Evolutionary conservation across 495 filamentous ascomycete genomes (phyloP).

Genomic region (Penicillium argentinense): DNA sequence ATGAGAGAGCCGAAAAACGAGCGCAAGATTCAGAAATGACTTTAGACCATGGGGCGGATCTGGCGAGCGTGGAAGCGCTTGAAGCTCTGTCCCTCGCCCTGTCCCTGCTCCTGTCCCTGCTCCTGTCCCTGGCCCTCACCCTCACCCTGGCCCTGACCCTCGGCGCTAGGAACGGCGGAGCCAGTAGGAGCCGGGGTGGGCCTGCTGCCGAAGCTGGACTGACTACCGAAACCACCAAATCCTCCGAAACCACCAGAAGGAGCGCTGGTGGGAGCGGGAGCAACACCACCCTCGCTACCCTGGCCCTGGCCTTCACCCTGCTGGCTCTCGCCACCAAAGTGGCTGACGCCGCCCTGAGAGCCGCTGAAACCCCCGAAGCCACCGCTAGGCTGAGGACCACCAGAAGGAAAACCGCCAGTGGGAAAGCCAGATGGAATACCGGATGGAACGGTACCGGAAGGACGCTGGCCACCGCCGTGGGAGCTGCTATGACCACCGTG

Average conservation of each 20-base stretch:
- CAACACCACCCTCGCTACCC: neutral
- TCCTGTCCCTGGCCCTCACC: neutral
- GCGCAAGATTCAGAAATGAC: neutral
- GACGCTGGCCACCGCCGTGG: neutral
- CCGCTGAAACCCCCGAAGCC: conserved; percentile 2
- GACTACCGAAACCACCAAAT: neutral
- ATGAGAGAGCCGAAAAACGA: conserved; percentile 13
- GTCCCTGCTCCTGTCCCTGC: neutral
- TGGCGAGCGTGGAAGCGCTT: conserved; percentile 32
- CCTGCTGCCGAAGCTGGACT: conserved; percentile 2
- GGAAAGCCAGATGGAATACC: conserved; percentile 4
- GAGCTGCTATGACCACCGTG: neutral
- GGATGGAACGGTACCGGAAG: conserved; percentile 5
- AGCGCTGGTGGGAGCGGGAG: neutral
- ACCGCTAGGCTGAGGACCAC: conserved; percentile 5
- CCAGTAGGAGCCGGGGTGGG: conserved; percentile 4
- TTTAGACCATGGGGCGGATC: conserved; percentile 24
- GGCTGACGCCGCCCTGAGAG: neutral
- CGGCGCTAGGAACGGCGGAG: conserved; percentile 1
- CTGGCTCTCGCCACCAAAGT: neutral
- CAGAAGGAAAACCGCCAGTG: conserved; percentile 8
- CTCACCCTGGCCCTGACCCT: neutral
- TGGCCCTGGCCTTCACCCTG: neutral
- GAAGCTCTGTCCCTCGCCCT: conserved; percentile 10
- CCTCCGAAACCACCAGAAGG: conserved; percentile 11